Evolutionary conservation across 2,329 filamentous ascomycete species (phyloP).

Genomic region (Diaporthe humulicola): DNA sequence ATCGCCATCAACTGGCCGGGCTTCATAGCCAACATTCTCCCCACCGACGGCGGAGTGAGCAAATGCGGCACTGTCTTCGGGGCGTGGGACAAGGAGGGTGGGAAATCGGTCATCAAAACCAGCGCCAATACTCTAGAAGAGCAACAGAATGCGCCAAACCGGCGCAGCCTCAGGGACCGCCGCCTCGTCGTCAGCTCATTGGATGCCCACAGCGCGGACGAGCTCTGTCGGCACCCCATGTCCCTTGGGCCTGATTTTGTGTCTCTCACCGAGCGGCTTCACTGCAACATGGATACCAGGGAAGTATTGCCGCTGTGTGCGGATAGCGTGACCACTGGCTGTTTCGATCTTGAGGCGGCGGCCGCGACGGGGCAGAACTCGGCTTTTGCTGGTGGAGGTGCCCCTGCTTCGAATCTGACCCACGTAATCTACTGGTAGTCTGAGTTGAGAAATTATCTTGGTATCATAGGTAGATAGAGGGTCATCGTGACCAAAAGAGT

Average conservation of each 20-base stretch:
- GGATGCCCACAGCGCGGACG: conserved; percentile 5
- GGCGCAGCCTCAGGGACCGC: background rate
- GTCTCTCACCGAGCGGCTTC: background rate
- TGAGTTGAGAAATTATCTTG: background rate
- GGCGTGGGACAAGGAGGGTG: conserved; percentile 1
- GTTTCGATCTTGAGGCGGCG: background rate
- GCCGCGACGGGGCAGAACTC: background rate
- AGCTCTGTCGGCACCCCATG: background rate
- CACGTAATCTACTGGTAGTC: background rate
- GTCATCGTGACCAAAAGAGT: background rate
- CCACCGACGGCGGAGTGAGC: background rate
- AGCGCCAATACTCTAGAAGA: fast-evolving
- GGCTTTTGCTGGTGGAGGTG: no score
- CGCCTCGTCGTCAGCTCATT: background rate
- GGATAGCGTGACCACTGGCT: background rate
- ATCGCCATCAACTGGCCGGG: background rate
- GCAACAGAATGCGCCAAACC: background rate
- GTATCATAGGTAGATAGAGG: background rate
- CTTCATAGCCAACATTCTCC: background rate
- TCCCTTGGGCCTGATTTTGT: background rate
- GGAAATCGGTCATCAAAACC: background rate
- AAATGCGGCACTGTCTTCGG: background rate
- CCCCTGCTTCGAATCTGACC: background rate
- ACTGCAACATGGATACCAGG: conserved; percentile 17
- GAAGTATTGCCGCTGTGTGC: background rate